These are phyloP conservation scores for Atkinsonella texensis DNA, from an alignment of 2,329 filamentous ascomycete genomes.

Conservation along the genomic window DNA sequence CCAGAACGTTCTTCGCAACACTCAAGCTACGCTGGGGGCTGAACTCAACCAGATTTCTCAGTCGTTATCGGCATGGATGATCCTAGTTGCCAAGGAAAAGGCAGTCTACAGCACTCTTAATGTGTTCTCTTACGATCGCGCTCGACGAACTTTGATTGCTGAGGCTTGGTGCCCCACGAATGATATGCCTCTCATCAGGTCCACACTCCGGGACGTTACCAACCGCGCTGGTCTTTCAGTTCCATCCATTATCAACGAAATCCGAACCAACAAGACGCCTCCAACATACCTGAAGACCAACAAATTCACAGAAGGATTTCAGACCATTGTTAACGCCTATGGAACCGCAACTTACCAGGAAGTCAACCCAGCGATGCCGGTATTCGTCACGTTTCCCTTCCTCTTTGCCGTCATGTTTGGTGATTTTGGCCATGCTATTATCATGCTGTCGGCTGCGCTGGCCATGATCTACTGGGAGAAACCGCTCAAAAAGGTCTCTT, in stretches of 20 bases:
- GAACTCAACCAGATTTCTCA: constrained; percentile 90
- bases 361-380: constrained; percentile 89
- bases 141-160: constrained; percentile 89
- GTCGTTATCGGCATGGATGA: constrained; percentile 91
- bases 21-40: constrained; percentile 83
- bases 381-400: constrained; percentile 98
- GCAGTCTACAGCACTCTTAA: constrained; percentile 93
- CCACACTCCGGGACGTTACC: constrained; percentile 91
- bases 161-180: constrained; percentile 97
- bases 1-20: constrained; percentile 85
- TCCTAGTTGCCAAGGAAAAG: constrained; percentile 96
- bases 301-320: constrained; percentile 95
- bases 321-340: constrained; percentile 98
- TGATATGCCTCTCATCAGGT: constrained; percentile 76
- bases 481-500: constrained; percentile 77
- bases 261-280: constrained; percentile 91
- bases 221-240: constrained; percentile 93
- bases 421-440: constrained; percentile 84
- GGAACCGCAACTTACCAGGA: constrained; percentile 96
- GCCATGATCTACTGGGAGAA: constrained; percentile 98
- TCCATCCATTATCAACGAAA: constrained; percentile 96
- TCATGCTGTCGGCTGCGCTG: constrained; percentile 72
- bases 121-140: constrained; percentile 90
- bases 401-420: constrained; percentile 99
- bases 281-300: constrained; percentile 97